Percentiles rank a stretch among this genome's conserved stretches.
phyloP scores from a whole-genome alignment of 1,139 yeast genomes.

The Suhomyces guaymorum region DNA sequence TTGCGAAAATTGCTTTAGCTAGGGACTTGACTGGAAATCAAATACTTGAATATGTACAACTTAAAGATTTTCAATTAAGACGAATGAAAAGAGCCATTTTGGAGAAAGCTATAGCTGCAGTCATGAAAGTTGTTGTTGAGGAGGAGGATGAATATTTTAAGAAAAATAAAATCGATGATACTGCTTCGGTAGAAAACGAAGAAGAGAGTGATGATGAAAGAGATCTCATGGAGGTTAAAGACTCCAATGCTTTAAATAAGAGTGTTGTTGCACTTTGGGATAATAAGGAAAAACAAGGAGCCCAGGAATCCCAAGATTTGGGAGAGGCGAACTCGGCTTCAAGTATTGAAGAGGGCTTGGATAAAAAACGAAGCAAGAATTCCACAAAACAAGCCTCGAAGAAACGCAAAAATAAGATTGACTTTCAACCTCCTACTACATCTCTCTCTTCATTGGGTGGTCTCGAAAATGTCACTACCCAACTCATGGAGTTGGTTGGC shows the following conservation, averaged over 20 bases:
- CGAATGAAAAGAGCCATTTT: conserved; percentile 61
- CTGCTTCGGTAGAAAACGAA: conserved; percentile 23
- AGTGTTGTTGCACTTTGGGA: conserved; percentile 76
- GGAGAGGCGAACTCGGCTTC: conserved; percentile 6
- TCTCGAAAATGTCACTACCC: conserved; percentile 76
- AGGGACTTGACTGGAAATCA: conserved; percentile 54
- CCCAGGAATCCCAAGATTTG: conserved; percentile 7
- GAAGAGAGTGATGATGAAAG: conserved; percentile 33
- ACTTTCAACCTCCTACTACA: conserved; percentile 69
- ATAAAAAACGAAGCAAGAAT: conserved; percentile 35
- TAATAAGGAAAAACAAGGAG: conserved; percentile 13
- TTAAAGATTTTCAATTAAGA: conserved; percentile 62
- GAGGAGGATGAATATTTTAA: conserved; percentile 47
- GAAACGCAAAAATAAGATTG: conserved; percentile 50
- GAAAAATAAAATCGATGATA: conserved; percentile 23
- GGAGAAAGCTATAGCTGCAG: conserved; percentile 60
- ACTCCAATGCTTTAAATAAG: conserved; percentile 69
- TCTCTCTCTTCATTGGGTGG: conserved; percentile 84
- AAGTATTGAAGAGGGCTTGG: conserved; percentile 17
- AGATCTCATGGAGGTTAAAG: conserved; percentile 60
- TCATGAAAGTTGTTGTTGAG: conserved; percentile 44
- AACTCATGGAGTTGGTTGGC: conserved; percentile 85
- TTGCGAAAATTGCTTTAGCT: conserved; percentile 56
- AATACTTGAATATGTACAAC: conserved; percentile 54
- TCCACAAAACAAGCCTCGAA: conserved; percentile 24